Percentiles rank a stretch among this genome's conserved stretches.
Evolutionary conservation across 129 eudicot species (phyloP).

Genomic region (Daucus carota): DH1_v3.0 NC_030381.2:37937001-37937500

Average conservation of each 20-base stretch:
- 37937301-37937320: background rate
- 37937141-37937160: conserved; percentile 56
- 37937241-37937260: background rate
- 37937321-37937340: background rate
- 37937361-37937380: background rate
- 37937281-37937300: background rate
- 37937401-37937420: background rate
- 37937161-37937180: background rate
- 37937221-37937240: background rate
- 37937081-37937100: conserved; percentile 58
- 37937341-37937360: background rate
- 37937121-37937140: conserved; percentile 39
- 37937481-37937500: conserved; percentile 41
- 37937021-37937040: conserved; percentile 66
- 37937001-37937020: conserved; percentile 6
- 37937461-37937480: conserved; percentile 60
- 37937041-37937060: conserved; percentile 59
- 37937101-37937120: conserved; percentile 62
- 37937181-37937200: background rate
- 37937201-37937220: background rate
- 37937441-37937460: conserved; percentile 36
- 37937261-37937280: background rate
- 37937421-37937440: conserved; percentile 33
- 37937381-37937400: background rate
- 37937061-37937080: conserved; percentile 81